Evolutionary conservation across 805 yeast genomes (phyloP).

Genomic region (Komagataella pseudopastoris): DNA sequence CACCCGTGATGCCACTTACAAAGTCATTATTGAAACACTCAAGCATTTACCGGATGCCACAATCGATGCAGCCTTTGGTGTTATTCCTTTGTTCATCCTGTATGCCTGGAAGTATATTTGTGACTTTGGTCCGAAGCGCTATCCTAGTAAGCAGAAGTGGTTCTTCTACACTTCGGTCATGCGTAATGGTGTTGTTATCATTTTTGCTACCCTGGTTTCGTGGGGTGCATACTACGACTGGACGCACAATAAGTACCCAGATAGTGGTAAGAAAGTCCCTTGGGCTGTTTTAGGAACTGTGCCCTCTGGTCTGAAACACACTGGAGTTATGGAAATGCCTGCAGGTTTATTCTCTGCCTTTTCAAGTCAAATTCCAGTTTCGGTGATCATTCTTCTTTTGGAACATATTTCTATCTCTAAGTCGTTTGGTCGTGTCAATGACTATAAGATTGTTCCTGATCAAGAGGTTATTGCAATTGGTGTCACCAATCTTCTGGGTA

Average conservation of each 20-base stretch:
- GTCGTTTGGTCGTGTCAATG: conserved; percentile 86
- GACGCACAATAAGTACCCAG: conserved; percentile 8
- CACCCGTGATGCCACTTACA: conserved; percentile 59
- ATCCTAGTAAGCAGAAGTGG: conserved; percentile 38
- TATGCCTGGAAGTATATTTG: conserved; percentile 59
- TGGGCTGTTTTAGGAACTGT: conserved; percentile 62
- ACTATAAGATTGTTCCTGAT: conserved; percentile 82
- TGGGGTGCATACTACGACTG: conserved; percentile 42
- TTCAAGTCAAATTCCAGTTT: conserved; percentile 75
- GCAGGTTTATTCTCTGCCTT: conserved; percentile 40
- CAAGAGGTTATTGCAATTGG: conserved; percentile 94
- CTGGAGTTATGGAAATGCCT: conserved; percentile 60
- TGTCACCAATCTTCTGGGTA: conserved; percentile 78
- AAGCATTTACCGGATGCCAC: conserved; percentile 58
- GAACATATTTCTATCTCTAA: conserved; percentile 92
- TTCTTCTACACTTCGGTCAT: conserved; percentile 66
- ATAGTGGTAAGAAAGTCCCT: conserved; percentile 21
- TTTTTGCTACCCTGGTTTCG: conserved; percentile 71
- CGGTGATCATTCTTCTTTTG: conserved; percentile 66
- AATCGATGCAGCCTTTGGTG: conserved; percentile 82
- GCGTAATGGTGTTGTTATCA: conserved; percentile 71
- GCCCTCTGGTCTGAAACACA: conserved; percentile 70
- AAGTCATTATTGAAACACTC: conserved; percentile 56
- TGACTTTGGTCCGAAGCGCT: conserved; percentile 46
- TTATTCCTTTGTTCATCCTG: conserved; percentile 59